Evolutionary conservation across 2,329 filamentous ascomycete species (phyloP), one percentile per base, ranked within the genome.

Genomic region (Fusarium begoniae): DNA sequence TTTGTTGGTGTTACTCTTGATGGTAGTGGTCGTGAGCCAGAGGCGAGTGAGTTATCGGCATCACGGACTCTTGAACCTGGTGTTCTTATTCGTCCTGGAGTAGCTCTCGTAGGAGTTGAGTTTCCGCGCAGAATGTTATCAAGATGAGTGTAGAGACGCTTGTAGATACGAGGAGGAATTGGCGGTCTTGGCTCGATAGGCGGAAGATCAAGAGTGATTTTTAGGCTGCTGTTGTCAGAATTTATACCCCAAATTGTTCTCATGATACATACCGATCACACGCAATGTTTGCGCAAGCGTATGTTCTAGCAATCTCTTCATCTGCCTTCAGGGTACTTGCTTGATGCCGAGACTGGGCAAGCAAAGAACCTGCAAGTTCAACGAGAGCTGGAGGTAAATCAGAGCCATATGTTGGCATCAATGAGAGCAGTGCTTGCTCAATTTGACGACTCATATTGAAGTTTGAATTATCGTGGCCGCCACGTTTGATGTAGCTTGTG

Each of bases 271-370:
- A 94, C 93, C 94, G 90, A 77, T 96, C 94, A 80, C 95, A 98
- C 26, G 96, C 96, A 69, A 99, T 89, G 82, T 98, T 92, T 20
- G 94, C 93, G 81, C 95, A 98, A 8, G 92, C 93, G 81, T 96
- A 96, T 9, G 90, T 88, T 26, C 95, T 89, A n/a, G 92, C 94
- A 73, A 96, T 91, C 81, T 98, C 95, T 81, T 98, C 95, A 63
- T 97, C 94, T 7, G 91, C 88, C 80, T 95, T 97, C 60, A 98
- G 86, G 22, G 89, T 92, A 78, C 90, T 91, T 56, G 94, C 94
- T 77, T 91, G 91, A 79, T 91, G 90, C 40, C 94, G 90, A 18
- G 94, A 97, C 82, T 96, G 94, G 5, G 93, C 91, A 50, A 97
- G 89, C 12, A 97, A 85, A 14, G 92, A 94, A 58, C 88, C 86